These are phyloP conservation scores for Themeda triandra DNA, from an alignment of 176 grass and related monocot genomes.

Conservation along the genomic window DNA sequence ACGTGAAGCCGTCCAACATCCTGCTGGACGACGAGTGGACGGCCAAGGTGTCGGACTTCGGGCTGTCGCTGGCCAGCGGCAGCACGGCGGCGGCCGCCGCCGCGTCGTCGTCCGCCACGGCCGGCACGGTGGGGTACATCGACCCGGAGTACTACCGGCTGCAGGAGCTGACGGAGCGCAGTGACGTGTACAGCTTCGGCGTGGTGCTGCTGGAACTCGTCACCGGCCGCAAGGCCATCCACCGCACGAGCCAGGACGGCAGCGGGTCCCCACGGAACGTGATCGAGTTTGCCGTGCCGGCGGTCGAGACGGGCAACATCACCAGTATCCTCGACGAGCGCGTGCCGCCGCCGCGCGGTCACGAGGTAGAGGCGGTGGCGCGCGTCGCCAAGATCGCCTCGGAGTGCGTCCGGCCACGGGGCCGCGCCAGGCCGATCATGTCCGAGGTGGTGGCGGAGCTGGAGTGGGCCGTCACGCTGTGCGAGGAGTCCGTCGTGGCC, in stretches of 20 bases:
- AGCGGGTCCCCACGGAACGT: constrained; percentile 67
- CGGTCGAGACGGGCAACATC: constrained; percentile 35
- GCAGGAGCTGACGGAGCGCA: constrained; percentile 71
- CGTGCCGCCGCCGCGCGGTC: constrained; percentile 31
- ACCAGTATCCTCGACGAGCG: constrained; percentile 43
- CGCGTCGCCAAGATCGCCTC: constrained; percentile 50
- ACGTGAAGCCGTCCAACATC: constrained; percentile 96
- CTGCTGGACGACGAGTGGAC: constrained; percentile 83
- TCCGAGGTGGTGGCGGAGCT: constrained; percentile 69
- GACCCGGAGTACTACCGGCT: constrained; percentile 96
- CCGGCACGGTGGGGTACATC: constrained; percentile 89
- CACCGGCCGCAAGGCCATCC: constrained; percentile 77
- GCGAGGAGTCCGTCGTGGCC: constrained; percentile 26
- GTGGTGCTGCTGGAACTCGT: constrained; percentile 85
- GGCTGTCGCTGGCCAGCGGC: constrained; percentile 58
- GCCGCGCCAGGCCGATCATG: constrained; percentile 61
- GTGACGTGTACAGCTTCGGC: constrained; percentile 98
- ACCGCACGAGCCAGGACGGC: constrained; percentile 47
- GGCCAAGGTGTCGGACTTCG: constrained; percentile 94
- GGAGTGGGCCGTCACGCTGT: constrained; percentile 62
- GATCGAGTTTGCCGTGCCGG: constrained; percentile 69
- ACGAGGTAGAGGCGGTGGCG: constrained; percentile 61
- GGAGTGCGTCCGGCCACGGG: constrained; percentile 62
- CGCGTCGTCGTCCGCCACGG: constrained; percentile 26
- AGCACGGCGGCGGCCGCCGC: not conserved